Conservation (phyloP, 2,329 filamentous ascomycete genomes). For the Fusarium falciforme region DNA sequence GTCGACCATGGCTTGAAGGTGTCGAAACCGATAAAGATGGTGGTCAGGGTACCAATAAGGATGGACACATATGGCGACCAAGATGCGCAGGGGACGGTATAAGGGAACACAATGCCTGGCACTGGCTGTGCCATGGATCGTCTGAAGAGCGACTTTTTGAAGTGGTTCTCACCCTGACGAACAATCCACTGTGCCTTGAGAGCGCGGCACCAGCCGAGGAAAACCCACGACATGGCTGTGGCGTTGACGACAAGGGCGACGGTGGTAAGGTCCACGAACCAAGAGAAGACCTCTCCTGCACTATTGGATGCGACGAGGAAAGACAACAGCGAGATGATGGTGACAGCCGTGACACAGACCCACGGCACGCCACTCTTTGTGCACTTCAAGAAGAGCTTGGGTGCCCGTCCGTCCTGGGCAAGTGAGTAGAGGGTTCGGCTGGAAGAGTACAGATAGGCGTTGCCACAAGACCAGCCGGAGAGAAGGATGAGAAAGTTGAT, state of each 20-base stretch:
- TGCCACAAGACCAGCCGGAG: constrained; percentile 55
- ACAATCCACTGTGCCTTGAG: constrained; percentile 60
- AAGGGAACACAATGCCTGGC: constrained; percentile 62
- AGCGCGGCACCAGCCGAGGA: constrained; percentile 60
- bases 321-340: constrained; percentile 60
- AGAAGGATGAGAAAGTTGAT: constrained; percentile 73
- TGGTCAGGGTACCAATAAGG: constrained; percentile 57
- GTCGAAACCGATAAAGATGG: constrained; percentile 68
- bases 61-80: constrained; percentile 56
- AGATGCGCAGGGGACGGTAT: constrained; percentile 49
- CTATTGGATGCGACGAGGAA: constrained; percentile 61
- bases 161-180: neutral
- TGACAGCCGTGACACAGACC: constrained; percentile 61
- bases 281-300: constrained; percentile 61
- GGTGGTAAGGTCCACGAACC: constrained; percentile 66
- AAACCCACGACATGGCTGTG: constrained; percentile 55
- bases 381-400: constrained; percentile 64
- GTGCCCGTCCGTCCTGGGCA: constrained; percentile 58
- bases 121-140: constrained; percentile 56
- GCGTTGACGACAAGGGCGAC: constrained; percentile 69
- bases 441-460: constrained; percentile 60
- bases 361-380: constrained; percentile 69
- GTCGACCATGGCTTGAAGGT: constrained; percentile 63
- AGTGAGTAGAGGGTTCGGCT: constrained; percentile 61
- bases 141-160: constrained; percentile 25